These are phyloP conservation scores for Trypanosoma grayi DNA, from an alignment of 208 protist genomes.

Conservation along the genomic window DNA sequence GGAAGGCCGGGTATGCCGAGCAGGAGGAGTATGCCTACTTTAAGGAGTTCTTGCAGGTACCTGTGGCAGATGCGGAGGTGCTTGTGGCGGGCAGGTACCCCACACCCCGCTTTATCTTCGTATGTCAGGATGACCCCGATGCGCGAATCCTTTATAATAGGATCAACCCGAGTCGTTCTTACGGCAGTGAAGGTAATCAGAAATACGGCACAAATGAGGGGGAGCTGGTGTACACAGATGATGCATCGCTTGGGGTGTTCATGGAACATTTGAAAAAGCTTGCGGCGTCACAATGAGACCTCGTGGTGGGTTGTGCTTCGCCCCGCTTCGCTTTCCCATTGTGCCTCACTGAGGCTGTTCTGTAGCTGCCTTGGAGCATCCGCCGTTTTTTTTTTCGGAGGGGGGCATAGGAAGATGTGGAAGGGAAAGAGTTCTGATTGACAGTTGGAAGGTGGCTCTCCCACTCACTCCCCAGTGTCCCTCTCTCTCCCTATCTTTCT, in stretches of 20 bases:
- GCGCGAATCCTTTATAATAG: slow-evolving; percentile 97
- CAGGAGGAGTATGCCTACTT: slow-evolving; percentile 95
- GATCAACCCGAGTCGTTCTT: slow-evolving; percentile 97
- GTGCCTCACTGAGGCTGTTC: neutral
- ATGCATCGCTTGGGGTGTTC: slow-evolving; percentile 96
- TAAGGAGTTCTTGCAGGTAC: slow-evolving; percentile 91
- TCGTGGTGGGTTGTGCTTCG: neutral
- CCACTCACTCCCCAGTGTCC: no score
- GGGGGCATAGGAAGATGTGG: no score
- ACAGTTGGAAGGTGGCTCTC: no score
- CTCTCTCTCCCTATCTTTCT: no score
- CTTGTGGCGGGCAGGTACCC: slow-evolving; percentile 93
- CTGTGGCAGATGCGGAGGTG: slow-evolving; percentile 90
- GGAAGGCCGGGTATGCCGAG: slow-evolving; percentile 93
- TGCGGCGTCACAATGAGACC: slow-evolving; percentile 80
- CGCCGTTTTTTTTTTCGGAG: no score
- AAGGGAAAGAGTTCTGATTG: no score
- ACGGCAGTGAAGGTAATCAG: slow-evolving; percentile 71
- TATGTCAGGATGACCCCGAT: slow-evolving; percentile 94
- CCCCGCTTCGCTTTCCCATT: neutral
- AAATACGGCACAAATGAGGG: slow-evolving; percentile 65
- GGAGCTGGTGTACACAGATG: slow-evolving; percentile 97
- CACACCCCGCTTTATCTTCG: slow-evolving; percentile 95
- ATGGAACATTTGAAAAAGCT: slow-evolving; percentile 97
- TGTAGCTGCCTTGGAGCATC: neutral